These are phyloP conservation scores for Pleurotus sapidus DNA, from an alignment of 768 basidiomycete species.

Conservation along the genomic window DNA sequence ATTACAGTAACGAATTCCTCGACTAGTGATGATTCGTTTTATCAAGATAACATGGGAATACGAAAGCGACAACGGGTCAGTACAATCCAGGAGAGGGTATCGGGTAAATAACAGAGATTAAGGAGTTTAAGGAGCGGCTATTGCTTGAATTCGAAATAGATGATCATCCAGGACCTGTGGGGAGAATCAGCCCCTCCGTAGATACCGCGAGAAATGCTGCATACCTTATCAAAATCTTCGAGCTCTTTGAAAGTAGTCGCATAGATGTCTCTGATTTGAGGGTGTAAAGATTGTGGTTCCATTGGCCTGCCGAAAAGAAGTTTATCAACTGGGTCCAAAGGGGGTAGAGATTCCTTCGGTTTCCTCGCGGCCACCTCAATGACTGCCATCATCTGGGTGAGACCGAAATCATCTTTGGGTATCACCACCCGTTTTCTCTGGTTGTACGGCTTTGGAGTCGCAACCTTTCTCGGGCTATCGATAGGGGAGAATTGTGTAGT, in stretches of 20 bases:
- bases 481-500: conserved; percentile 19
- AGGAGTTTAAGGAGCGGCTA: conserved; percentile 2
- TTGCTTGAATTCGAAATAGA: background rate
- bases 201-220: conserved; percentile 8
- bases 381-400: conserved; percentile 83
- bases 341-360: conserved; percentile 27
- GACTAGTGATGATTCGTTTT: no score
- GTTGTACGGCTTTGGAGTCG: conserved; percentile 28
- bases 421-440: conserved; percentile 46
- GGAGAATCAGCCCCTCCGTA: background rate
- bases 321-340: conserved; percentile 65
- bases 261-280: conserved; percentile 69
- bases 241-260: conserved; percentile 66
- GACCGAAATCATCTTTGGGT: conserved; percentile 83
- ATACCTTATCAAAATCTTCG: conserved; percentile 79
- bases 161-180: conserved; percentile 3
- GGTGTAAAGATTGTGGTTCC: conserved; percentile 64
- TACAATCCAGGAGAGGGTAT: no score
- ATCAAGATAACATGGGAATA: no score
- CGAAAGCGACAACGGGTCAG: no score
- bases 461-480: conserved; percentile 15
- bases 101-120: no score
- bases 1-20: no score
- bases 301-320: conserved; percentile 67
- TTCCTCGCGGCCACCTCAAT: conserved; percentile 66